phyloP scores from a whole-genome alignment of 1,139 yeast genomes.

The Blastobotrys arbuscula region DNA sequence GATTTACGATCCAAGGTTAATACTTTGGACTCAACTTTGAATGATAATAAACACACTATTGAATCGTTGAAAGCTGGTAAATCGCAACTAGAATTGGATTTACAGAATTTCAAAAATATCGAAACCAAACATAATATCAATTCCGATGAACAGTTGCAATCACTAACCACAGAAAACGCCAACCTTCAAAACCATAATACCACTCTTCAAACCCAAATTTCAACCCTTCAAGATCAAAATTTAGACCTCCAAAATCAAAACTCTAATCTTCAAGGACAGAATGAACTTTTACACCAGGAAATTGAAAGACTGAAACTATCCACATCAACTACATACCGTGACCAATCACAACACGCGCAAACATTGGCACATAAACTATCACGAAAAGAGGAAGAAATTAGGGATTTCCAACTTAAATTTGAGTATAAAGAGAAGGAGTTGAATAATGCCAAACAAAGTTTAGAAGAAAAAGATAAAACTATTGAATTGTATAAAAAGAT shows the following conservation, averaged over 20 bases:
- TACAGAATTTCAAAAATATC: neutral
- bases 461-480: neutral
- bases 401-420: neutral
- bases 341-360: constrained; percentile 4
- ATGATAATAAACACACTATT: neutral
- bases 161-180: too few species aligned
- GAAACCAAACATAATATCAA: too few species aligned
- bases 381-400: neutral
- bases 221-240: too few species aligned
- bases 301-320: constrained; percentile 1
- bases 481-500: neutral
- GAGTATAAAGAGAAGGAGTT: neutral
- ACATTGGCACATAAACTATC: neutral
- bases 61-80: neutral
- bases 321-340: neutral
- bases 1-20: neutral
- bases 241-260: neutral
- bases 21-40: neutral
- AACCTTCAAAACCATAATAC: too few species aligned
- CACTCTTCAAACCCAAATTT: too few species aligned
- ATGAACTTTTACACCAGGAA: neutral
- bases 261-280: neutral
- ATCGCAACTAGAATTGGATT: neutral
- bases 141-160: too few species aligned
- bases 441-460: neutral